Percentiles rank a stretch among this genome's conserved stretches.
Evolutionary conservation across 176 grass and related monocot species (phyloP).

Genomic region (Thinopyrum elongatum): DNA sequence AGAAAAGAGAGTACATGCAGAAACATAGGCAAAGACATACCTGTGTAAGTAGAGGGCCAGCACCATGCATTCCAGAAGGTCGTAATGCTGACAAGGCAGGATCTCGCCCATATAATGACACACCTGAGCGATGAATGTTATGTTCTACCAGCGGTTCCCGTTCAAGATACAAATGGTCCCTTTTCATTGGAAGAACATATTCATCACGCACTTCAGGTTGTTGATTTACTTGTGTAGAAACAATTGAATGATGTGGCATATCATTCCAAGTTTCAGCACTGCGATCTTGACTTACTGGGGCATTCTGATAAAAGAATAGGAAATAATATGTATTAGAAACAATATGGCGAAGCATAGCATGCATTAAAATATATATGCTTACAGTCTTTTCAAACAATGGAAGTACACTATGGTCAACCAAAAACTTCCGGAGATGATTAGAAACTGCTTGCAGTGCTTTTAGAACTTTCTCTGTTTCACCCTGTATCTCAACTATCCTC

Average conservation of each 20-base stretch:
- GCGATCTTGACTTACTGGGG: constrained; percentile 48
- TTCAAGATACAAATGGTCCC: constrained; percentile 65
- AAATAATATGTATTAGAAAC: background rate
- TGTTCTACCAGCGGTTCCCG: constrained; percentile 62
- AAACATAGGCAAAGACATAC: constrained; percentile 34
- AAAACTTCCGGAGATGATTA: constrained; percentile 91
- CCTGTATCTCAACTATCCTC: constrained; percentile 97
- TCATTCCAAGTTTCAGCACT: constrained; percentile 51
- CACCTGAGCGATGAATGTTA: constrained; percentile 55
- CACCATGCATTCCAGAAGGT: constrained; percentile 61
- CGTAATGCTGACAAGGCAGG: constrained; percentile 68
- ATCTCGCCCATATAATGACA: constrained; percentile 88
- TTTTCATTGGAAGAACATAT: constrained; percentile 62
- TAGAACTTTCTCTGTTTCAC: constrained; percentile 81
- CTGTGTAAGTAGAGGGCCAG: constrained; percentile 73
- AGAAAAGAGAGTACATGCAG: constrained; percentile 17
- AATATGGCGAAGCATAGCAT: constrained; percentile 7
- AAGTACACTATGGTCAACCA: constrained; percentile 96
- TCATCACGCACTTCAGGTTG: constrained; percentile 52
- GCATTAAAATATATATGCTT: constrained; percentile 37
- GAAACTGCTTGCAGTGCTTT: constrained; percentile 84
- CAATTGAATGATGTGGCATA: constrained; percentile 43
- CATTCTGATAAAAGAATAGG: constrained; percentile 38
- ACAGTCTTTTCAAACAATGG: constrained; percentile 95
- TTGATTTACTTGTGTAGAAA: constrained; percentile 49